These are phyloP conservation scores for Rhizophagus prolifer DNA, from an alignment of 192 early-diverging fungal genomes.

Conservation along the genomic window DNA sequence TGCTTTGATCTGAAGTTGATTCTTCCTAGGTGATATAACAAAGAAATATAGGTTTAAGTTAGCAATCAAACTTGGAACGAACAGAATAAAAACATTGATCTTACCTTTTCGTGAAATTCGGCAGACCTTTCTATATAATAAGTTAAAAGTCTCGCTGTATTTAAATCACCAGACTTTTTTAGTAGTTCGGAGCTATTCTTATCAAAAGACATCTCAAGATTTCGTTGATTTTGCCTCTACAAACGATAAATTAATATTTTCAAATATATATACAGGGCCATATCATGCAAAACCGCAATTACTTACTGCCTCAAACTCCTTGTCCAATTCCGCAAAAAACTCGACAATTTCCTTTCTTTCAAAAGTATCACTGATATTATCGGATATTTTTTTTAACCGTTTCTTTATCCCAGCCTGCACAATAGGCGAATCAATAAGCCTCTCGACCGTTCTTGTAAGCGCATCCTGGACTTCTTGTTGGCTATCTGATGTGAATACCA, in stretches of 20 bases:
- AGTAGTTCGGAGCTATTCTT: slow-evolving; percentile 21
- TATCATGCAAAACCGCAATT: slow-evolving; percentile 17
- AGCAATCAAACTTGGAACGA: slow-evolving; percentile 23
- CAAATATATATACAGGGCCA: slow-evolving; percentile 3
- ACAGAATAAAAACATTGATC: slow-evolving; percentile 24
- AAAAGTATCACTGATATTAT: slow-evolving; percentile 14
- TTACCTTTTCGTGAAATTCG: slow-evolving; percentile 22
- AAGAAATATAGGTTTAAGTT: slow-evolving; percentile 8
- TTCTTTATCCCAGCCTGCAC: slow-evolving; percentile 14
- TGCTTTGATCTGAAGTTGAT: slow-evolving; percentile 15
- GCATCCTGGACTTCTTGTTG: slow-evolving; percentile 17
- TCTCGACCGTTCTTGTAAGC: neutral
- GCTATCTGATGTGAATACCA: slow-evolving; percentile 25
- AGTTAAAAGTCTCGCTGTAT: slow-evolving; percentile 10
- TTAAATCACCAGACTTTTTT: slow-evolving; percentile 27
- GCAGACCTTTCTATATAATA: slow-evolving; percentile 15
- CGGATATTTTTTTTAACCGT: slow-evolving; percentile 14
- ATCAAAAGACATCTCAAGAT: slow-evolving; percentile 23
- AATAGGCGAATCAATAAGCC: slow-evolving; percentile 3
- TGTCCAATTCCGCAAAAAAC: slow-evolving; percentile 17
- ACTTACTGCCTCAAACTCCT: slow-evolving; percentile 12
- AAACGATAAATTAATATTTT: neutral
- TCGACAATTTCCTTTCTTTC: slow-evolving; percentile 6
- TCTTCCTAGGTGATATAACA: slow-evolving; percentile 23
- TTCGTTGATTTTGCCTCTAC: slow-evolving; percentile 10